Conservation (phyloP, 805 yeast genomes). For the Candida railenensis region DNA sequence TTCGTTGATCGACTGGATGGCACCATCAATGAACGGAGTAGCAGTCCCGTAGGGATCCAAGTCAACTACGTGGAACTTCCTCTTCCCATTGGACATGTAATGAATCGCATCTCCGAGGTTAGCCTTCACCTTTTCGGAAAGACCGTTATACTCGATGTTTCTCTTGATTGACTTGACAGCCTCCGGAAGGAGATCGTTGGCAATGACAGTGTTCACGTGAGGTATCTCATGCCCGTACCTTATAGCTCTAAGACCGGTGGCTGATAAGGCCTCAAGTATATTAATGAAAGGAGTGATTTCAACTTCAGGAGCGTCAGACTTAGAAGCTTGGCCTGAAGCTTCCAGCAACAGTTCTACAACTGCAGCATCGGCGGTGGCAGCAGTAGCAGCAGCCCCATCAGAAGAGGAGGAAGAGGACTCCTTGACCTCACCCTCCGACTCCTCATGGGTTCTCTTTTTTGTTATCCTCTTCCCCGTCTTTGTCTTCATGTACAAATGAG, state of each 20-base stretch:
- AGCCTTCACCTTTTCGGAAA: conserved; percentile 55
- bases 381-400: conserved; percentile 6
- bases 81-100: conserved; percentile 58
- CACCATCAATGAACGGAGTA: conserved; percentile 91
- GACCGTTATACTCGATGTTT: conserved; percentile 67
- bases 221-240: conserved; percentile 93
- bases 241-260: conserved; percentile 92
- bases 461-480: conserved; percentile 23
- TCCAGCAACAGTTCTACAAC: too few species aligned
- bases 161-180: conserved; percentile 81
- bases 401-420: background rate
- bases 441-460: conserved; percentile 20
- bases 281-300: conserved; percentile 48
- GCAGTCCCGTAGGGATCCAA: conserved; percentile 98
- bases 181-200: conserved; percentile 83
- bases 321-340: too few species aligned
- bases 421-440: conserved; percentile 15
- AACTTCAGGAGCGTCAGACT: conserved; percentile 5
- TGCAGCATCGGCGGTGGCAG: conserved; percentile 1
- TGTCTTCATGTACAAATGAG: conserved; percentile 52
- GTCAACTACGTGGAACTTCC: conserved; percentile 80
- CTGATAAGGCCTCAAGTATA: conserved; percentile 87
- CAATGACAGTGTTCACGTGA: conserved; percentile 66
- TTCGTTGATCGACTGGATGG: conserved; percentile 78
- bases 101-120: conserved; percentile 90